A percentile compares a stretch with the other conserved stretches of the same genome.
Conservation (phyloP, 2,329 filamentous ascomycete genomes). For the Xylariaceae sp. region DNA sequence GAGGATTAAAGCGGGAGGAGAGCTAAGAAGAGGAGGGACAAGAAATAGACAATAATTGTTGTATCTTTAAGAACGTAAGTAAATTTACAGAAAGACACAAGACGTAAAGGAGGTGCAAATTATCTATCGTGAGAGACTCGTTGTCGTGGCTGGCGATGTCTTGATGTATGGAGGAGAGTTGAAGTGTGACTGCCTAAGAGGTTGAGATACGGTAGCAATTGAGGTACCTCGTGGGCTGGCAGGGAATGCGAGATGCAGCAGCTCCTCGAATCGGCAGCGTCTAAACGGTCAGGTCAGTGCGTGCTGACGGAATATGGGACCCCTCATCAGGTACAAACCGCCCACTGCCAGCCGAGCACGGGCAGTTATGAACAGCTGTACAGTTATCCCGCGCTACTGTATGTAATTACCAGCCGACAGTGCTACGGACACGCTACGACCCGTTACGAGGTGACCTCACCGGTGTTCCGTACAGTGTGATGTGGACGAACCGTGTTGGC, state of each 20-base stretch:
- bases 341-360: background rate
- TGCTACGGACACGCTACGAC: background rate
- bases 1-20: background rate
- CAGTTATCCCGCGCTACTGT: background rate
- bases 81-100: background rate
- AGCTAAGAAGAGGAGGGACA: background rate
- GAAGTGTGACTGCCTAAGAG: conserved; percentile 1
- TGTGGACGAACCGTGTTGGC: background rate
- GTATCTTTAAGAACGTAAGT: background rate
- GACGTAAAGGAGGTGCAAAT: background rate
- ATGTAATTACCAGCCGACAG: too few relatives aligned
- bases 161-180: background rate
- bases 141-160: conserved; percentile 7
- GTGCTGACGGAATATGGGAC: conserved; percentile 8
- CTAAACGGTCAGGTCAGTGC: conserved; percentile 8
- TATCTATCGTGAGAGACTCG: background rate
- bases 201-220: background rate
- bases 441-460: too few relatives aligned
- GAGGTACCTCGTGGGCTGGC: background rate
- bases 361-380: background rate
- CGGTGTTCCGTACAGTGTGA: too few relatives aligned
- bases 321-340: background rate
- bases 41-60: background rate
- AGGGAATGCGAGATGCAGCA: background rate
- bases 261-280: background rate